phyloP scores from a whole-genome alignment of 176 grass and related monocot genomes.

The Aegilops speltoides region DNA sequence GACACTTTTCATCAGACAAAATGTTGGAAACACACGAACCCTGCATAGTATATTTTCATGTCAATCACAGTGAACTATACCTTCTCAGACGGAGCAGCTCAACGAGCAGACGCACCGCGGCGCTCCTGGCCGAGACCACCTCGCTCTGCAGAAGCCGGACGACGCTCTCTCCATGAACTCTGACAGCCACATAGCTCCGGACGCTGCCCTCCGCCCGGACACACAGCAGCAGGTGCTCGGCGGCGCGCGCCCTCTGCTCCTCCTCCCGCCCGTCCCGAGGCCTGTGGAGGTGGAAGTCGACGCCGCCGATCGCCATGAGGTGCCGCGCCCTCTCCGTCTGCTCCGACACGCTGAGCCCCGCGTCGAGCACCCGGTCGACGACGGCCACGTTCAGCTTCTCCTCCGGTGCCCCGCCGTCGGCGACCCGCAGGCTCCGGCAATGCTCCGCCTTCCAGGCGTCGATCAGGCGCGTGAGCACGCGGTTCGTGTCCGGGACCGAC shows the following conservation, averaged over 20 bases:
- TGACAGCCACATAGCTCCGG: conserved; percentile 51
- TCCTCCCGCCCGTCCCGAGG: conserved; percentile 30
- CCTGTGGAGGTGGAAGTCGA: conserved; percentile 45
- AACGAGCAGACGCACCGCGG: conserved; percentile 32
- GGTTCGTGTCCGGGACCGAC: conserved; percentile 42
- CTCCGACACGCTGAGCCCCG: conserved; percentile 22
- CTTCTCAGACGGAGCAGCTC: conserved; percentile 51
- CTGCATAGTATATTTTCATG: not conserved
- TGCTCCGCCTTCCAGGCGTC: conserved; percentile 41
- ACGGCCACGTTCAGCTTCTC: not conserved
- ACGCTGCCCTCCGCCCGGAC: conserved; percentile 51
- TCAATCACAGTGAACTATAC: not conserved
- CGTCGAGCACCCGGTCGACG: not conserved
- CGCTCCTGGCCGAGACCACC: conserved; percentile 12
- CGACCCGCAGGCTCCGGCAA: not conserved
- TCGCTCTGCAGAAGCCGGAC: conserved; percentile 38
- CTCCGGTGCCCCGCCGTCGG: not conserved
- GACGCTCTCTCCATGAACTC: conserved; percentile 24
- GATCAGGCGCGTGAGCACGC: conserved; percentile 45
- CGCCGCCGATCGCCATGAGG: conserved; percentile 48
- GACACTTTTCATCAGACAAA: not conserved
- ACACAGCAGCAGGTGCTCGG: conserved; percentile 42
- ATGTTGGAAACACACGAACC: not conserved
- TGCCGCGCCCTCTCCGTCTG: conserved; percentile 43
- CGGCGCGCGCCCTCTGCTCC: conserved; percentile 26